These are phyloP conservation scores for Diaporthe sp. DNA, from an alignment of 2,329 filamentous ascomycete genomes.

Conservation along the genomic window DNA sequence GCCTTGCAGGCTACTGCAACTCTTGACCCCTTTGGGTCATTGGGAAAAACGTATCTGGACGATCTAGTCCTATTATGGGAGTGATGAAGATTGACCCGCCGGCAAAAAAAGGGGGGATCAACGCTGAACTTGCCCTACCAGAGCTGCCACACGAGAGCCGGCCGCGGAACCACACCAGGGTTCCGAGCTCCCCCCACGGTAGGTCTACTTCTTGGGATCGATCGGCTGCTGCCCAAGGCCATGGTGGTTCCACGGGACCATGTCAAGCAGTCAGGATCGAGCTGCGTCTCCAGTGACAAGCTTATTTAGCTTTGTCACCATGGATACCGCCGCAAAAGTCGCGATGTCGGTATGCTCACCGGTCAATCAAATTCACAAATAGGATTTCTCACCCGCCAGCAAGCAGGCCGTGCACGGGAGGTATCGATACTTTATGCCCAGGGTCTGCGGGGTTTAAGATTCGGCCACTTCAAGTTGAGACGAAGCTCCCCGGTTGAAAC, in stretches of 20 bases:
- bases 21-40: slow-evolving; percentile 12
- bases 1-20: slow-evolving; percentile 28
- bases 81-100: background rate
- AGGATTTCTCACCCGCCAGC: slow-evolving; percentile 10
- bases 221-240: slow-evolving; percentile 18
- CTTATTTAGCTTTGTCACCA: background rate
- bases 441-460: slow-evolving; percentile 26
- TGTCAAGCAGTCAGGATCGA: slow-evolving; percentile 2
- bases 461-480: slow-evolving; percentile 32
- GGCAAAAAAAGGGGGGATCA: slow-evolving; percentile 29
- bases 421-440: slow-evolving; percentile 19
- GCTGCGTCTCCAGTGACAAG: background rate
- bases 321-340: slow-evolving; percentile 4
- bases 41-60: slow-evolving; percentile 18
- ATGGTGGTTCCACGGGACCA: background rate
- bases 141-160: slow-evolving; percentile 18
- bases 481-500: slow-evolving; percentile 33
- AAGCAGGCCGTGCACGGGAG: slow-evolving; percentile 10
- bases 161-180: slow-evolving; percentile 12
- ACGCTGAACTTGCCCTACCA: slow-evolving; percentile 10
- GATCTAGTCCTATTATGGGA: slow-evolving; percentile 16
- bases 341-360: slow-evolving; percentile 14
- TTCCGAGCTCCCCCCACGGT: slow-evolving; percentile 13
- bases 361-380: slow-evolving; percentile 18
- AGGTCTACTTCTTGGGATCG: slow-evolving; percentile 4